Base-by-base conservation (phyloP, 192 early-diverging fungal genomes). In the Podila horticola region DNA sequence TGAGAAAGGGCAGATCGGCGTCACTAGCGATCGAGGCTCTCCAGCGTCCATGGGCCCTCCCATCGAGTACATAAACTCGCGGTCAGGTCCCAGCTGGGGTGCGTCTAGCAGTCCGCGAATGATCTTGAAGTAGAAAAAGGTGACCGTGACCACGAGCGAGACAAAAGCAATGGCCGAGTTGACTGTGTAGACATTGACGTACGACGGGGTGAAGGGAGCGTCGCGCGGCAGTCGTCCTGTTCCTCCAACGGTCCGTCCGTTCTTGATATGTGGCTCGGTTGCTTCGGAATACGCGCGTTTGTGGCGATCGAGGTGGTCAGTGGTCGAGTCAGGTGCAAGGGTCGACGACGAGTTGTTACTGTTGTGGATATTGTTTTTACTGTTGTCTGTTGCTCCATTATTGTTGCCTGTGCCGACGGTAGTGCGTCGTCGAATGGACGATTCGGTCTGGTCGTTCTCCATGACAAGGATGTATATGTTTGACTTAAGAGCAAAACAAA, bases 101-200 rank as follows among this genome's bases (percentile, higher is more conserved):
- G 77, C 68, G 30, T 81, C 71, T 1, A 81, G 71, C 20, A 81
- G 51, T 20, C 77, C 77, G 26, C 29, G 70, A 38, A 81, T 64
- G 66, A 81, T 73, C 62, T 81, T 81, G 67, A 81, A 81, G 20
- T 81, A 81, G 17, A 81, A 81, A 30, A 81, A 81, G 19, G 71
- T 73, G 19, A 45, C 71, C 1, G 77, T 81, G 62, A 81, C 66
- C 2, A 81, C 34, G 12, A 81, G 59, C 2, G 77, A 81, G 61
- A 81, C 58, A 49, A 81, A 81, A 2, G 77, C 77, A 41, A 81
- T 55, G 13, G 71, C 77, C 5, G 77, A 68, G 31, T 81, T 81
- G 67, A 73, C 60, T 2, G 77, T 81, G 58, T 73, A 81, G 2
- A 67, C 71, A 57, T 81, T 81, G 59, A 81, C 63, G 31, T 81